Conservation (phyloP, 768 basidiomycete genomes). For the Candolleomyces aberdarensis region DNA sequence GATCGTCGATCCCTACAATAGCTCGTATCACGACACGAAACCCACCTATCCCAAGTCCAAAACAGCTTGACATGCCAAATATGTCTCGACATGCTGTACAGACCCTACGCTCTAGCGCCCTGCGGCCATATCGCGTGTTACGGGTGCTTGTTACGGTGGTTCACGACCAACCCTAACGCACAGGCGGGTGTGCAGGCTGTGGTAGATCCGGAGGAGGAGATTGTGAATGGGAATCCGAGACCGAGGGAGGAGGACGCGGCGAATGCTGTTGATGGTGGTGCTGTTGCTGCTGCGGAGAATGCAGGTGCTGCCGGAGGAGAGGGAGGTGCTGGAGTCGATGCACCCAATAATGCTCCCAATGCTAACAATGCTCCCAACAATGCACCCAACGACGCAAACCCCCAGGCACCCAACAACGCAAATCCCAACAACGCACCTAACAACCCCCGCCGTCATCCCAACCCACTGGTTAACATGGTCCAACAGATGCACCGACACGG, state of each 20-base stretch:
- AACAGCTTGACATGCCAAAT: conserved; percentile 75
- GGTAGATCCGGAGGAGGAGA: conserved; percentile 15
- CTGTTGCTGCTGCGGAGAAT: no score
- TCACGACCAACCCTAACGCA: conserved; percentile 43
- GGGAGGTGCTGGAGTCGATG: no score
- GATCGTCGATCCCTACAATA: neutral
- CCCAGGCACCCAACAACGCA: no score
- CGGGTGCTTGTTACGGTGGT: conserved; percentile 73
- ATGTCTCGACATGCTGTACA: conserved; percentile 71
- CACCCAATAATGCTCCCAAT: no score
- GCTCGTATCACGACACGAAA: conserved; percentile 1
- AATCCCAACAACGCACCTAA: no score
- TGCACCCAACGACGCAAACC: no score
- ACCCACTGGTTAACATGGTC: conserved; percentile 13
- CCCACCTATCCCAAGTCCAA: conserved; percentile 32
- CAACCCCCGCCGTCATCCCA: neutral
- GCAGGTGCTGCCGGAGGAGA: no score
- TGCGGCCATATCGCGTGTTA: conserved; percentile 77
- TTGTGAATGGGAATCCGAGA: conserved; percentile 35
- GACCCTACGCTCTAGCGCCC: conserved; percentile 70
- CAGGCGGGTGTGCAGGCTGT: conserved; percentile 18
- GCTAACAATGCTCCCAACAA: no score
- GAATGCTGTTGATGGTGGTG: no score
- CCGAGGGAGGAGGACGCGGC: conserved; percentile 11
- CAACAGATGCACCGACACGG: no score